phyloP scores from a whole-genome alignment of 116 monocot species.

The Zostera marina region DNA sequence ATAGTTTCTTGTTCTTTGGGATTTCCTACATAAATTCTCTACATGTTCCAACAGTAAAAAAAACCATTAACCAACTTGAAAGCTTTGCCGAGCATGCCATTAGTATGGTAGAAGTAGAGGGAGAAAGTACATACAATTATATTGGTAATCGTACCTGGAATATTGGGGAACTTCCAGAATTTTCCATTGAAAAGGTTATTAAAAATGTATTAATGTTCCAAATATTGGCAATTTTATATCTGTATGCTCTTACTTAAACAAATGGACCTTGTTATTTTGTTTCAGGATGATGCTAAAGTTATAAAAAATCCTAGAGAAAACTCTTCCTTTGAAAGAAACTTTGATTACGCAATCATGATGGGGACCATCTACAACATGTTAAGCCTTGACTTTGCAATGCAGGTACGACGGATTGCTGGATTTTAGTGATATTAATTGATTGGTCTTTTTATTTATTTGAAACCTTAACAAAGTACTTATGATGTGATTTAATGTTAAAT shows the following conservation, averaged over 20 bases:
- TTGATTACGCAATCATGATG: constrained; percentile 26
- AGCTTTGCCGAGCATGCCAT: constrained; percentile 26
- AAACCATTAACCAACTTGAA: constrained; percentile 33
- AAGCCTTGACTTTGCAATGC: constrained; percentile 50
- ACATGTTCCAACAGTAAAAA: constrained; percentile 20
- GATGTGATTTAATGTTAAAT: not conserved
- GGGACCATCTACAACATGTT: constrained; percentile 32
- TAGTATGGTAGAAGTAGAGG: constrained; percentile 11
- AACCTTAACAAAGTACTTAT: not conserved
- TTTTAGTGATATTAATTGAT: not conserved
- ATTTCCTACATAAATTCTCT: not conserved
- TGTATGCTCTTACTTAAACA: not conserved
- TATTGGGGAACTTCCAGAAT: not conserved
- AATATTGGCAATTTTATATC: not conserved
- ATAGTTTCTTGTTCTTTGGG: not conserved
- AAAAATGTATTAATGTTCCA: not conserved
- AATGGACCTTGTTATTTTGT: constrained; percentile 1
- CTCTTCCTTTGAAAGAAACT: constrained; percentile 14
- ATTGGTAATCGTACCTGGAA: constrained; percentile 8
- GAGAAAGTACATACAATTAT: constrained; percentile 10
- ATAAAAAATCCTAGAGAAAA: constrained; percentile 8
- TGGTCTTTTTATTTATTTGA: not conserved
- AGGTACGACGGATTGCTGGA: constrained; percentile 25
- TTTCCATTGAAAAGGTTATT: constrained; percentile 4
- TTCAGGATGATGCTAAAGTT: constrained; percentile 6